These are phyloP conservation scores for Alternaria sp. DNA, from an alignment of 2,329 filamentous ascomycete species.

Conservation along the genomic window DNA sequence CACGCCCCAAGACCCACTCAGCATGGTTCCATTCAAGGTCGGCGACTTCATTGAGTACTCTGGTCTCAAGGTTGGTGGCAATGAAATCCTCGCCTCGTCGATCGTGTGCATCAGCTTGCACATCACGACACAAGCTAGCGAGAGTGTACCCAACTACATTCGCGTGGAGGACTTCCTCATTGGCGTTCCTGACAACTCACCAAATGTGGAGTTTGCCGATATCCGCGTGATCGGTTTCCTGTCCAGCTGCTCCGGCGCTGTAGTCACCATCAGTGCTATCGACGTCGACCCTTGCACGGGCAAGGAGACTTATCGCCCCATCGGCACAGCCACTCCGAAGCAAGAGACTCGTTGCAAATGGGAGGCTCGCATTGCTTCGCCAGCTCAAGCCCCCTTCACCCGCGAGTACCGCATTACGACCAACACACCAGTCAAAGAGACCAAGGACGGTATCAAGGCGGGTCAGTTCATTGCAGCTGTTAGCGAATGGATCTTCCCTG, in stretches of 20 bases:
- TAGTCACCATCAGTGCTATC: constrained; percentile 49
- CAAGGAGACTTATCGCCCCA: constrained; percentile 43
- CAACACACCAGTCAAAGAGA: constrained; percentile 42
- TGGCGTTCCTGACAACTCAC: constrained; percentile 46
- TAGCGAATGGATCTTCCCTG: constrained; percentile 54
- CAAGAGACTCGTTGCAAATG: constrained; percentile 51
- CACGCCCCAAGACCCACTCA: constrained; percentile 43
- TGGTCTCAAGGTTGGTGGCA: constrained; percentile 37
- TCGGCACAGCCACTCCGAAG: constrained; percentile 44
- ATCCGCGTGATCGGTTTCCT: constrained; percentile 46
- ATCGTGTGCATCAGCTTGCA: constrained; percentile 51
- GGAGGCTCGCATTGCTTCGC: constrained; percentile 42
- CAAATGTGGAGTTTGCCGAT: constrained; percentile 48
- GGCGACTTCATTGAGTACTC: constrained; percentile 54
- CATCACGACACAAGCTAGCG: constrained; percentile 36
- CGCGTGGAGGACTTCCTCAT: constrained; percentile 53
- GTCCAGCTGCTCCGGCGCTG: constrained; percentile 44
- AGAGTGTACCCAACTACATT: constrained; percentile 49
- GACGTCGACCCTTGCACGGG: constrained; percentile 55
- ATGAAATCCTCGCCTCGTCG: constrained; percentile 47
- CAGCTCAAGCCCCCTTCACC: constrained; percentile 44
- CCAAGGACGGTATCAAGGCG: constrained; percentile 50
- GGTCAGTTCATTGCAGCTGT: constrained; percentile 53
- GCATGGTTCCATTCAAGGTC: constrained; percentile 51
- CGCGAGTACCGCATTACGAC: constrained; percentile 52